Percentiles rank a stretch among this genome's conserved stretches.
These are phyloP conservation scores for Prorocentrum cordatum DNA, from an alignment of 169 alveolate species.

Conservation along the genomic window DNA sequence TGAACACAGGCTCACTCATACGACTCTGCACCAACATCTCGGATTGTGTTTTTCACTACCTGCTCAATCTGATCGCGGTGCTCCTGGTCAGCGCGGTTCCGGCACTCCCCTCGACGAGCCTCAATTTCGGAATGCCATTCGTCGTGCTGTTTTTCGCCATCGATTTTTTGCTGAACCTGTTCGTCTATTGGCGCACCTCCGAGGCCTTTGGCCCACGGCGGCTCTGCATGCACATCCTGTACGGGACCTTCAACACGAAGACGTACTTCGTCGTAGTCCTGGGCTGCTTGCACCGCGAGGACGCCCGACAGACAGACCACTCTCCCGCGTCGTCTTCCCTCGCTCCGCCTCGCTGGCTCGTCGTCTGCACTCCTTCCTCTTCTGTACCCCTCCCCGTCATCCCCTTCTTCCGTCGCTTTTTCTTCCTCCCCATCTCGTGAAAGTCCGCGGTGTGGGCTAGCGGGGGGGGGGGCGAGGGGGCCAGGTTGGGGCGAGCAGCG, in stretches of 20 bases:
- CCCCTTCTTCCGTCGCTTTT: no score
- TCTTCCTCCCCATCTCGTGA: no score
- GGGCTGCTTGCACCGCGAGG: slow-evolving; percentile 21
- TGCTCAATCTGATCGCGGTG: background rate
- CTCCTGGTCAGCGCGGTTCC: background rate
- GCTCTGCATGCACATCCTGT: background rate
- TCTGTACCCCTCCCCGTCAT: no score
- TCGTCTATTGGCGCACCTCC: background rate
- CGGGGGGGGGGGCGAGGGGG: no score
- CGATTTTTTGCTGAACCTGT: slow-evolving; percentile 20
- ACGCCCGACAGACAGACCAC: no score
- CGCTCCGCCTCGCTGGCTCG: no score
- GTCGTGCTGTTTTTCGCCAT: background rate
- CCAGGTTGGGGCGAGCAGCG: no score
- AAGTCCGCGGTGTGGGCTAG: no score
- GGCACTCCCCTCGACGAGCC: background rate
- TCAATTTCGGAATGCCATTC: background rate
- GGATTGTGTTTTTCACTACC: background rate
- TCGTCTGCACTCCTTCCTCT: no score
- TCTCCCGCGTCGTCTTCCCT: no score
- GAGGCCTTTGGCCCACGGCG: slow-evolving; percentile 11
- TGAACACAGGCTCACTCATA: background rate
- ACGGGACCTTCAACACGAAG: slow-evolving; percentile 56
- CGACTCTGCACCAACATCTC: no score
- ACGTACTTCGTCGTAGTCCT: slow-evolving; percentile 41